These are phyloP conservation scores for Parastagonospora avenae DNA, from an alignment of 2,329 filamentous ascomycete species.

Conservation along the genomic window DNA sequence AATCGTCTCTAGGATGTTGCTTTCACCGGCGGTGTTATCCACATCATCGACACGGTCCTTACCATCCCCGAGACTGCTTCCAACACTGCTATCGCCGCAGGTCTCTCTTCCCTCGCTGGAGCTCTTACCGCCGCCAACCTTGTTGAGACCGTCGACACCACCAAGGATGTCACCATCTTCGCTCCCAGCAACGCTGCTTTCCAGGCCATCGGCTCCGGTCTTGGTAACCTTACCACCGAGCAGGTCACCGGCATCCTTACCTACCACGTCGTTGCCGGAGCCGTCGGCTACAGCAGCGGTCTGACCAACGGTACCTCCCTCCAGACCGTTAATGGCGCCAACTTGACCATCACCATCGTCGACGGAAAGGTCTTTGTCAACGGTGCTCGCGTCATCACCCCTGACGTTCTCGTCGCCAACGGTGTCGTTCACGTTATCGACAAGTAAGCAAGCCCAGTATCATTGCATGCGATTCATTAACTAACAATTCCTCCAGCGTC, in stretches of 20 bases:
- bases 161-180: conserved; percentile 65
- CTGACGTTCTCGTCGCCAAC: conserved; percentile 51
- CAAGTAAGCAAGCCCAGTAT: conserved; percentile 31
- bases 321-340: conserved; percentile 43
- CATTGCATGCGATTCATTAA: not conserved
- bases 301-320: conserved; percentile 51
- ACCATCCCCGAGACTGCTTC: conserved; percentile 43
- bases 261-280: conserved; percentile 68
- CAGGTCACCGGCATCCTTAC: conserved; percentile 60
- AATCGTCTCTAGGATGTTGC: conserved; percentile 44
- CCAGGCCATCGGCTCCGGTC: conserved; percentile 59
- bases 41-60: conserved; percentile 54
- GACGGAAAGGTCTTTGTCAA: conserved; percentile 51
- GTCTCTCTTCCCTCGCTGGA: conserved; percentile 49
- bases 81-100: conserved; percentile 39
- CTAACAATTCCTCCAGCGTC: conserved; percentile 43
- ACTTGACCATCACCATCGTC: conserved; percentile 49
- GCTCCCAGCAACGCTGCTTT: conserved; percentile 67
- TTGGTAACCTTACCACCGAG: conserved; percentile 54
- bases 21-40: conserved; percentile 53
- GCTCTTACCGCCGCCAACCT: conserved; percentile 49
- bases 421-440: conserved; percentile 61
- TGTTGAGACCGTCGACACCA: conserved; percentile 48
- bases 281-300: conserved; percentile 58
- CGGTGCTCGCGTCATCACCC: conserved; percentile 47